Conservation (phyloP, 2,329 filamentous ascomycete species). For the Cladosporium sp. region DNA sequence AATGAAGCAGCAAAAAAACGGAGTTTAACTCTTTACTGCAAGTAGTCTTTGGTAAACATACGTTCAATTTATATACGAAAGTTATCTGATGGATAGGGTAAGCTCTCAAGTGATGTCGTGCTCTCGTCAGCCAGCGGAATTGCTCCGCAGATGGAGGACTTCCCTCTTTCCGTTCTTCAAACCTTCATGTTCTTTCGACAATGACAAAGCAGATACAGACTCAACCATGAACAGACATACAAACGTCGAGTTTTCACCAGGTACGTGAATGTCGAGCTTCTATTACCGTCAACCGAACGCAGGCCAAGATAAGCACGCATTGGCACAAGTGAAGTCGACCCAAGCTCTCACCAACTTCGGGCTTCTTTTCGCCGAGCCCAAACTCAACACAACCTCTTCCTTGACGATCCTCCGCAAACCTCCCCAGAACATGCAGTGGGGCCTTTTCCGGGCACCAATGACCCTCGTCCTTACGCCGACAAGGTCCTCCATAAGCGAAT, state of each 20-base stretch:
- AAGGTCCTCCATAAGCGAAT: constrained; percentile 2
- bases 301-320: background rate
- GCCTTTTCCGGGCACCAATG: constrained; percentile 12
- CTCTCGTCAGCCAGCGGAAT: constrained; percentile 5
- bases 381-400: background rate
- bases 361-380: constrained; percentile 13
- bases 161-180: background rate
- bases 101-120: background rate
- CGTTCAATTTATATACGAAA: too few relatives aligned
- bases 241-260: too few relatives aligned
- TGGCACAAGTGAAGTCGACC: background rate
- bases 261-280: too few relatives aligned
- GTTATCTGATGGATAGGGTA: background rate
- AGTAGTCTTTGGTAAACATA: too few relatives aligned
- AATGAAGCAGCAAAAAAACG: too few relatives aligned
- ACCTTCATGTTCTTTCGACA: too few relatives aligned
- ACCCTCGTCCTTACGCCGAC: background rate
- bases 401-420: constrained; percentile 1
- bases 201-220: too few relatives aligned
- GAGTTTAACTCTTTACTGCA: too few relatives aligned
- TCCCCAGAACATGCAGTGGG: constrained; percentile 1
- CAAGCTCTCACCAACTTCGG: constrained; percentile 10
- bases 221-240: too few relatives aligned
- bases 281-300: too few relatives aligned
- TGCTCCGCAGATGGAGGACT: constrained; percentile 3